Conservation (phyloP, 2,329 filamentous ascomycete species). For the Dothistroma septosporum region DNA sequence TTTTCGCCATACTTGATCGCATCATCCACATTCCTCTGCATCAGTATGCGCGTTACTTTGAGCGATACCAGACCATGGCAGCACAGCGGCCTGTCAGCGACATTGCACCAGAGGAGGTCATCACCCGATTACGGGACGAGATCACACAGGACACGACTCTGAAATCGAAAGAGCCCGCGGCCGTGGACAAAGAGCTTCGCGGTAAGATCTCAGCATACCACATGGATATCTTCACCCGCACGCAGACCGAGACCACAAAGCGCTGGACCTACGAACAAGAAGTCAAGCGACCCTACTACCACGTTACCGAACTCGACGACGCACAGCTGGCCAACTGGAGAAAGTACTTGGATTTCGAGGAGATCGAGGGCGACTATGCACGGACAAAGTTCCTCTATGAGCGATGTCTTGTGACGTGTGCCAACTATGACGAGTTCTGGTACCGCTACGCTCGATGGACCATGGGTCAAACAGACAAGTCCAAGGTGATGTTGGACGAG, state of each 20-base stretch:
- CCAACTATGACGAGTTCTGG: slow-evolving; percentile 97
- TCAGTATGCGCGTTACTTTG: slow-evolving; percentile 91
- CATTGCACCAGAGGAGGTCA: slow-evolving; percentile 63
- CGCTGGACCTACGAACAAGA: slow-evolving; percentile 93
- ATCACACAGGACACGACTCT: slow-evolving; percentile 60
- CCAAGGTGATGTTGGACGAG: slow-evolving; percentile 76
- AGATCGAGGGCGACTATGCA: slow-evolving; percentile 71
- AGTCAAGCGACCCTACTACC: slow-evolving; percentile 94
- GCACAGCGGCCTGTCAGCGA: slow-evolving; percentile 69
- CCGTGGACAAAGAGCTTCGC: slow-evolving; percentile 79
- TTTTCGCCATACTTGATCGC: slow-evolving; percentile 77
- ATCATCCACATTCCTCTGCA: slow-evolving; percentile 90
- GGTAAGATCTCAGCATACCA: slow-evolving; percentile 74
- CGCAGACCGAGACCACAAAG: slow-evolving; percentile 83
- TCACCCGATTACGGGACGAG: slow-evolving; percentile 67
- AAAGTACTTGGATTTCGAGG: slow-evolving; percentile 95
- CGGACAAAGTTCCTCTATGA: slow-evolving; percentile 85
- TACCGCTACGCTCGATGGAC: slow-evolving; percentile 96
- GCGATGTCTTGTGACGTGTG: slow-evolving; percentile 85
- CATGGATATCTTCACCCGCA: slow-evolving; percentile 73
- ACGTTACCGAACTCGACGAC: slow-evolving; percentile 87
- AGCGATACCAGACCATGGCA: slow-evolving; percentile 76
- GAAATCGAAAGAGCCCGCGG: slow-evolving; percentile 67
- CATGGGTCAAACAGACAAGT: slow-evolving; percentile 71
- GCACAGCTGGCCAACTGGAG: slow-evolving; percentile 84